Evolutionary conservation across 306 rosid species (phyloP).

Genomic region (Clitoria ternatea): DNA sequence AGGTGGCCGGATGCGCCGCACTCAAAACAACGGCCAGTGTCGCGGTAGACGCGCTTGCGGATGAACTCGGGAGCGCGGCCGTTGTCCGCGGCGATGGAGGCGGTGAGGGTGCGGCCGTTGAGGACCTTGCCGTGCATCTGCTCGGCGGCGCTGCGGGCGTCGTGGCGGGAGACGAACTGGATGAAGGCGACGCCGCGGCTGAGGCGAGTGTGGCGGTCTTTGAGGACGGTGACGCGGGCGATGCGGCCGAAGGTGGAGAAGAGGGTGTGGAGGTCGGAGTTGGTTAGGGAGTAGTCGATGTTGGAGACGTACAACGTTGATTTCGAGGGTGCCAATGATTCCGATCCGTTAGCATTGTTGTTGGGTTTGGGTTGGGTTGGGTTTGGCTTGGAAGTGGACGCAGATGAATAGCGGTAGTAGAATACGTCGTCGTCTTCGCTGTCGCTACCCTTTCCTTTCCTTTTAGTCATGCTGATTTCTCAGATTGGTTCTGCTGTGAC

Average conservation of each 20-base stretch:
- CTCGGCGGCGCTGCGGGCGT: constrained; percentile 47
- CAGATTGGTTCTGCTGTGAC: no score
- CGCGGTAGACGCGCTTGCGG: constrained; percentile 59
- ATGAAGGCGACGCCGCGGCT: constrained; percentile 87
- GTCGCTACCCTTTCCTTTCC: constrained; percentile 19
- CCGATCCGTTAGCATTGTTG: background rate
- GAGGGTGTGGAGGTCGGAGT: constrained; percentile 89
- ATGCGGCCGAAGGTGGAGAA: constrained; percentile 78
- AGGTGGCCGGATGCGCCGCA: constrained; percentile 76
- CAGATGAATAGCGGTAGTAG: constrained; percentile 55
- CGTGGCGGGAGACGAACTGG: constrained; percentile 72
- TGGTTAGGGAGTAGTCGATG: constrained; percentile 75
- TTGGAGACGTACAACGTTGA: constrained; percentile 82
- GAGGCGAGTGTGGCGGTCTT: constrained; percentile 75
- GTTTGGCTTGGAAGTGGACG: background rate
- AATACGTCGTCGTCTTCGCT: constrained; percentile 74
- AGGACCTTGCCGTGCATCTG: constrained; percentile 63
- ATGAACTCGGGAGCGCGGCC: constrained; percentile 88
- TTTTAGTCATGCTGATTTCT: background rate
- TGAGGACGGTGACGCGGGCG: constrained; percentile 87
- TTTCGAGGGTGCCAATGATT: constrained; percentile 69
- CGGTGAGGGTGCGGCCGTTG: constrained; percentile 65
- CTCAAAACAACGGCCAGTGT: constrained; percentile 77
- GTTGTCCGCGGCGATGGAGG: constrained; percentile 80
- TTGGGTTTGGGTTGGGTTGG: background rate